These are phyloP conservation scores for Colletotrichum karsti DNA, from an alignment of 2,329 filamentous ascomycete genomes.

Conservation along the genomic window DNA sequence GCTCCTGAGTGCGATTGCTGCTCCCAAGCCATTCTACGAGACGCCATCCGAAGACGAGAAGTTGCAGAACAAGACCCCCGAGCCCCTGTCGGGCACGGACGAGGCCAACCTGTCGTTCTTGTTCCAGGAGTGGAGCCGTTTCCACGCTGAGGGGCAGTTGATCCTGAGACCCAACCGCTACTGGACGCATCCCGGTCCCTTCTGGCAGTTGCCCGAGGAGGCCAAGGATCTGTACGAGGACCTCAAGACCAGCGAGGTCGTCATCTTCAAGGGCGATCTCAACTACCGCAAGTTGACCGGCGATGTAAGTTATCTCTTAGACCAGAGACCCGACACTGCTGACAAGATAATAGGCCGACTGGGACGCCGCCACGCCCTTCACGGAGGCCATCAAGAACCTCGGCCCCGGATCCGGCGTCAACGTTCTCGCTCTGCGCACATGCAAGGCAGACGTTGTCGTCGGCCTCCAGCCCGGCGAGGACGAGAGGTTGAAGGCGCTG, in stretches of 20 bases:
- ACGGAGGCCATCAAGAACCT: slow-evolving; percentile 84
- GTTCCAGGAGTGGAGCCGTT: slow-evolving; percentile 81
- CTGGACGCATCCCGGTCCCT: slow-evolving; percentile 90
- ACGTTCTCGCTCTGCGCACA: slow-evolving; percentile 86
- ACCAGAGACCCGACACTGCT: neutral
- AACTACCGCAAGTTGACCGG: slow-evolving; percentile 95
- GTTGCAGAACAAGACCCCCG: slow-evolving; percentile 63
- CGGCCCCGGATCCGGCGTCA: slow-evolving; percentile 82
- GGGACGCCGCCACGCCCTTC: slow-evolving; percentile 91
- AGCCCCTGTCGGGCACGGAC: slow-evolving; percentile 74
- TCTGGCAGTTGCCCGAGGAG: slow-evolving; percentile 82
- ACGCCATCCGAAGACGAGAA: slow-evolving; percentile 74
- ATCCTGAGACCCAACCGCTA: slow-evolving; percentile 85
- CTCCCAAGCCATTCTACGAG: slow-evolving; percentile 82
- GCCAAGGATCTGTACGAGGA: slow-evolving; percentile 78
- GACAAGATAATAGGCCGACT: slow-evolving; percentile 64
- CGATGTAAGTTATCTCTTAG: slow-evolving; percentile 70
- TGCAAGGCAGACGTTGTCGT: slow-evolving; percentile 98
- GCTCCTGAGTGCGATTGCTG: slow-evolving; percentile 82
- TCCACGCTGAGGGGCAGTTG: slow-evolving; percentile 86
- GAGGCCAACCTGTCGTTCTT: slow-evolving; percentile 75
- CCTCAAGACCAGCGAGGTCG: slow-evolving; percentile 82
- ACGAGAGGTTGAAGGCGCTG: slow-evolving; percentile 77
- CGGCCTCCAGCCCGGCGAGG: slow-evolving; percentile 81
- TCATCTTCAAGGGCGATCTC: slow-evolving; percentile 96